phyloP scores from a whole-genome alignment of 148 eudicot genomes.

The Amaranthus palmeri region DNA sequence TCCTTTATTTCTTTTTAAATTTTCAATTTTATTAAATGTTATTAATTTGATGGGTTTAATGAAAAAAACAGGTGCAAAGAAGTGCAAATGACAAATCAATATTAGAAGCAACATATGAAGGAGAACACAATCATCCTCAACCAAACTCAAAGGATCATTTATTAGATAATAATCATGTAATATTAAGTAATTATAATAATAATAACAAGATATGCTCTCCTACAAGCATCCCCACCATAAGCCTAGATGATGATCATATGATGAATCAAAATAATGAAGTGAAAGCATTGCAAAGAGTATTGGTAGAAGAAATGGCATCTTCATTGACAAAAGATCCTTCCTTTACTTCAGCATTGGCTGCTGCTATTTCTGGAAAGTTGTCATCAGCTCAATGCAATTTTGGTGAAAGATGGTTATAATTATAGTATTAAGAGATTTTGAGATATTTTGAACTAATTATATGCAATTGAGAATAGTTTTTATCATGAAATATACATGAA shows the following conservation, averaged over 20 bases:
- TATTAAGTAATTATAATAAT: slow-evolving; percentile 8
- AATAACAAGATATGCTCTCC: not conserved
- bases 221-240: not conserved
- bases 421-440: not conserved
- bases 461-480: not conserved
- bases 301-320: slow-evolving; percentile 32
- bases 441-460: not conserved
- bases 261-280: not conserved
- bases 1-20: too few species aligned
- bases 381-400: not conserved
- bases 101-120: slow-evolving; percentile 38
- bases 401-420: slow-evolving; percentile 7
- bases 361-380: slow-evolving; percentile 27
- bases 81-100: slow-evolving; percentile 34
- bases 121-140: slow-evolving; percentile 35
- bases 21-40: too few species aligned
- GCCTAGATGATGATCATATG: slow-evolving; percentile 8
- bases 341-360: slow-evolving; percentile 28
- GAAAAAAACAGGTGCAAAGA: slow-evolving; percentile 32
- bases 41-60: not conserved
- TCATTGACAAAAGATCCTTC: slow-evolving; percentile 32
- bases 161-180: slow-evolving; percentile 21
- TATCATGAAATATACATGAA: not conserved
- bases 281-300: slow-evolving; percentile 17
- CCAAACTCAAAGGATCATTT: slow-evolving; percentile 20